Base-by-base conservation (phyloP, 2,329 filamentous ascomycete species). In the Fusarium veterinarium region DNA sequence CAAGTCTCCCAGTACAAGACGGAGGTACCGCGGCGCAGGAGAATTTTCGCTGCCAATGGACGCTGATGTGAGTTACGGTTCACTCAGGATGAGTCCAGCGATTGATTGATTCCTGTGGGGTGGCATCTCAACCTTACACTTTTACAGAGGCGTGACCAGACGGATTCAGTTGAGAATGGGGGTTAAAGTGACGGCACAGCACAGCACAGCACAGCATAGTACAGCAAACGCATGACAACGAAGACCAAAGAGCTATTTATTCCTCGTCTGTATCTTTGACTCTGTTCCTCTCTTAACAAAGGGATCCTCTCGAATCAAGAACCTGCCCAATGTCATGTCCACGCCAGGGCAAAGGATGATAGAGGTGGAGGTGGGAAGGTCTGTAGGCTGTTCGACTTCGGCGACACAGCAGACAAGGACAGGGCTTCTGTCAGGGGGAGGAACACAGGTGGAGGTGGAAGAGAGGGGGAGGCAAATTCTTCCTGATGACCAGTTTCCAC, bases 401-500 rank as follows among this genome's bases (percentile, higher is more conserved):
- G 71, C 59, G 60, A 68, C 71, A 64, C 73, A 77, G 72, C 72
- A 71, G 60, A 72, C 75, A 76, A 69, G 75, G 75, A 74, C 75
- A 67, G 64, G 75, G 69, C 64, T 51, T 60, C 70, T 74, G 66
- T 73, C 74, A 75, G 75, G 75, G 74, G 73, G 64, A 76, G 64
- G 70, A 69, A 74, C 75, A 69, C 74, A 69, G 67, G 72, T 74
- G 70, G 74, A 75, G 63, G 70, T 75, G 73, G 63, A 63, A 73
- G 70, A 76, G 74, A 76, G 75, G 75, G 74, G 75, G 75, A 73
- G 75, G 75, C 75, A 73, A 77, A 77, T 60, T 68, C 64, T 71
- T 71, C 75, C 75, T 77, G 75, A 69, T 77, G 75, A 77, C 75
- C 75, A 72, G 65, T 48, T 71, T 51, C 67, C 59, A 72, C 66